A percentile compares a stretch with the other conserved stretches of the same genome.
These are phyloP conservation scores for Neopestalotiopsis clavispora DNA, from an alignment of 2,329 filamentous ascomycete genomes.

Conservation along the genomic window DNA sequence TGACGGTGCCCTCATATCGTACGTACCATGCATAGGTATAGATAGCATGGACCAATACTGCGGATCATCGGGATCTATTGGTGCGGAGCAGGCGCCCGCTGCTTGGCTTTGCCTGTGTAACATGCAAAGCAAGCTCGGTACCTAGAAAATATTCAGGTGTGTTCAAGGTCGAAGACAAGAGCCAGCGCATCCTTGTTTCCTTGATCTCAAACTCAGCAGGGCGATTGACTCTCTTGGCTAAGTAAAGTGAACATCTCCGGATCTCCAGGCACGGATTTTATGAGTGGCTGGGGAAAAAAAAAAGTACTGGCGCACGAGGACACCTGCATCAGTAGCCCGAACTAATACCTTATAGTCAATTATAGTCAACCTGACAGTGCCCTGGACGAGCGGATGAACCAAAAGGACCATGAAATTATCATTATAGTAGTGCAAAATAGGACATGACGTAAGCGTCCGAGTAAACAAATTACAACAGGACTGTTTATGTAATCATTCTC, in stretches of 20 bases:
- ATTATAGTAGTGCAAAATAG: background rate
- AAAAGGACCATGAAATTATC: background rate
- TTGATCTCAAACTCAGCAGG: background rate
- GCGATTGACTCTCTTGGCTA: background rate
- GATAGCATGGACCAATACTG: too few species aligned
- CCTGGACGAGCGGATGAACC: background rate
- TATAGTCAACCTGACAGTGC: background rate
- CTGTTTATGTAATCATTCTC: background rate
- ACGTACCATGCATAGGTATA: too few species aligned
- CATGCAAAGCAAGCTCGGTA: too few species aligned
- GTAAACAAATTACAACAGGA: background rate
- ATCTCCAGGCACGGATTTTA: background rate
- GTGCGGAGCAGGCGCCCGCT: too few species aligned
- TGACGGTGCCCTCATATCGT: too few species aligned
- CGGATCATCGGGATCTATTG: too few species aligned
- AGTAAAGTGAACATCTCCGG: background rate
- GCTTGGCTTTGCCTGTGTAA: too few species aligned
- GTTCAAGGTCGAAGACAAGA: too few species aligned
- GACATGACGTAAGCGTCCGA: background rate
- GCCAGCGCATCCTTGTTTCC: too few species aligned
- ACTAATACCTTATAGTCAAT: background rate
- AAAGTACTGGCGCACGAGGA: background rate
- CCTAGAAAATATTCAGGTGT: too few species aligned
- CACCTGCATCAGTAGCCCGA: background rate
- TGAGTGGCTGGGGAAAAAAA: background rate